phyloP scores from a whole-genome alignment of 31 red algal species.

The Porphyra umbilicalis region DNA sequence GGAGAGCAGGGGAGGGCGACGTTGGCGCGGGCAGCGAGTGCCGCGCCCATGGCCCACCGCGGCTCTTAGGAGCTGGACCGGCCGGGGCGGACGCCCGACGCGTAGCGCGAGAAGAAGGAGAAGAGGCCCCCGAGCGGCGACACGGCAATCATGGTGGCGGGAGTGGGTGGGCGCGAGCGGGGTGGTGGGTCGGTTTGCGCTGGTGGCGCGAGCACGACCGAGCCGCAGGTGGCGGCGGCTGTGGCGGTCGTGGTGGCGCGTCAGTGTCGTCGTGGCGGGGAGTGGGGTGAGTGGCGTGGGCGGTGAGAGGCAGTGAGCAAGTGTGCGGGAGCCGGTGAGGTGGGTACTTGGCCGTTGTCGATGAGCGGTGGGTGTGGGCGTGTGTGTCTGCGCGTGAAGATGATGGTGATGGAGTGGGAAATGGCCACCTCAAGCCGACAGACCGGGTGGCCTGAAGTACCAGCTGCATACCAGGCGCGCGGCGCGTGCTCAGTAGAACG shows the following conservation, averaged over 20 bases:
- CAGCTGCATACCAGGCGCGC: neutral
- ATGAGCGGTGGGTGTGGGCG: neutral
- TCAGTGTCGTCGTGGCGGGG: neutral
- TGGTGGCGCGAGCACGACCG: neutral
- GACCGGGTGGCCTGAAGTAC: neutral
- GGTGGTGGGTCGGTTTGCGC: too few relatives aligned
- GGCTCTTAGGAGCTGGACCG: too few relatives aligned
- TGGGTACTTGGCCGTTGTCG: neutral
- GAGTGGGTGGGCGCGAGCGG: neutral
- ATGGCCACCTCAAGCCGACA: neutral
- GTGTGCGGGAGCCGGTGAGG: neutral
- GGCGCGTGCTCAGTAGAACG: neutral
- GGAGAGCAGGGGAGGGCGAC: too few relatives aligned
- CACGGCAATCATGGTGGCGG: neutral
- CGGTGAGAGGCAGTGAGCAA: neutral
- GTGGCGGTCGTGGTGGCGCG: neutral
- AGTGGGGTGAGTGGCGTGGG: neutral
- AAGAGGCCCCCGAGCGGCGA: neutral
- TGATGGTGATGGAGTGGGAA: neutral
- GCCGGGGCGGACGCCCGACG: too few relatives aligned
- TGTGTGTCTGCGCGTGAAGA: neutral
- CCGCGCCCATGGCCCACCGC: too few relatives aligned
- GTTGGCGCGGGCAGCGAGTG: too few relatives aligned
- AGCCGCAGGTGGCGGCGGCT: neutral
- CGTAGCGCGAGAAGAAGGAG: neutral